Evolutionary conservation across 768 basidiomycete genomes (phyloP).

Genomic region (Tylopilus subfusipes): DNA sequence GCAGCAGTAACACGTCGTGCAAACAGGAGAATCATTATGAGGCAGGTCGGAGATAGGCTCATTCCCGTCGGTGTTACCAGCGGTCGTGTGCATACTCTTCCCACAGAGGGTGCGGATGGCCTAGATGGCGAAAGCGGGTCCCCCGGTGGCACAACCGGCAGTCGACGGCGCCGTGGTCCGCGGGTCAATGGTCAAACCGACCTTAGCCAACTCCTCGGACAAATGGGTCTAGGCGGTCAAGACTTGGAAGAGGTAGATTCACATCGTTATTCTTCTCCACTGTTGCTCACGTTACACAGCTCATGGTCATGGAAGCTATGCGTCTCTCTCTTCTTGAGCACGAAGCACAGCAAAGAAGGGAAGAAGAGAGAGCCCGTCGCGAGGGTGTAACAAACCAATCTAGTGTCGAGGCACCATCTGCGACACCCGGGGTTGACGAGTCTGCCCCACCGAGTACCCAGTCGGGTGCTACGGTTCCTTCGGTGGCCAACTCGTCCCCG

Average conservation of each 20-base stretch:
- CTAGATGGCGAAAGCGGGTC: slow-evolving; percentile 37
- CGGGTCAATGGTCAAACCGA: slow-evolving; percentile 49
- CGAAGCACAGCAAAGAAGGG: slow-evolving; percentile 84
- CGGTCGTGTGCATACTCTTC: slow-evolving; percentile 69
- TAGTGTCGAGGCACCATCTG: slow-evolving; percentile 23
- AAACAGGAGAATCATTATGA: slow-evolving; percentile 95
- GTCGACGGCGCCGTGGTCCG: slow-evolving; percentile 59
- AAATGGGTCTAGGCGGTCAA: slow-evolving; percentile 73
- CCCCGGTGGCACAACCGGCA: slow-evolving; percentile 36
- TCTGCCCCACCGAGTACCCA: slow-evolving; percentile 4
- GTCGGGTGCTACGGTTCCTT: slow-evolving; percentile 1
- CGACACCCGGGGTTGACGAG: slow-evolving; percentile 3
- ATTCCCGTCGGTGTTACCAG: slow-evolving; percentile 97
- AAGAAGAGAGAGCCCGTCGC: slow-evolving; percentile 64
- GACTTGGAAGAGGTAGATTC: slow-evolving; percentile 84
- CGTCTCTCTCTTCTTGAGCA: slow-evolving; percentile 90
- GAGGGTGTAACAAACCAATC: slow-evolving; percentile 39
- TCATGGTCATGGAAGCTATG: slow-evolving; percentile 99
- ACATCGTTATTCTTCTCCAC: slow-evolving; percentile 12
- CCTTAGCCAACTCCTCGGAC: slow-evolving; percentile 57
- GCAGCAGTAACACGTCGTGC: slow-evolving; percentile 96
- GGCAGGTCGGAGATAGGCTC: slow-evolving; percentile 95
- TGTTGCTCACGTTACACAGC: slow-evolving; percentile 40
- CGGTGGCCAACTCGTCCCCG: neutral
- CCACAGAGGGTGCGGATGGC: slow-evolving; percentile 49